phyloP scores from a whole-genome alignment of 2,329 filamentous ascomycete species.

The Grosmannia clavigera region DNA sequence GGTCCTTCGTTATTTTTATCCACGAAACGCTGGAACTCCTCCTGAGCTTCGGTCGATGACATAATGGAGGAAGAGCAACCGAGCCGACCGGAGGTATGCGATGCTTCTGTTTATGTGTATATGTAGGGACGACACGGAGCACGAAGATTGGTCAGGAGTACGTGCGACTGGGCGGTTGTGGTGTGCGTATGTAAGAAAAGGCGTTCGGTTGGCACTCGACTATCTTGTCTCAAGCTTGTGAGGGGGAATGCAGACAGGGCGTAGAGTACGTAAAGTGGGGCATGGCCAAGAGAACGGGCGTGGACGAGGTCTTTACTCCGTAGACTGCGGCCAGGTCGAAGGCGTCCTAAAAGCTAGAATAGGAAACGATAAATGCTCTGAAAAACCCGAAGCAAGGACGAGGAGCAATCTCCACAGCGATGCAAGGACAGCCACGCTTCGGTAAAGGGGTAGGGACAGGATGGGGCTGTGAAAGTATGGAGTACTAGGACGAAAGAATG shows the following conservation, averaged over 20 bases:
- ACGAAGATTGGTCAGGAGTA: neutral
- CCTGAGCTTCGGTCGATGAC: constrained; percentile 41
- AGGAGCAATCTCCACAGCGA: neutral
- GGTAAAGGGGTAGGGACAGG: neutral
- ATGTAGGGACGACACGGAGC: neutral
- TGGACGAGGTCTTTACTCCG: neutral
- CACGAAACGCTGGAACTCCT: constrained; percentile 54
- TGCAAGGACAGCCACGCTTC: neutral
- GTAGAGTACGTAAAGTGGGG: neutral
- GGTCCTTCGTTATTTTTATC: constrained; percentile 37
- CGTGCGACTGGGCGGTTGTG: neutral
- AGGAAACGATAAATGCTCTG: neutral
- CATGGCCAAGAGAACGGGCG: neutral
- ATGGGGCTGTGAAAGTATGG: neutral
- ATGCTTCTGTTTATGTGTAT: neutral
- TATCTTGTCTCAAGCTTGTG: neutral
- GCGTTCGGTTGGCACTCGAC: neutral
- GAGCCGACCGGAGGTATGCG: neutral
- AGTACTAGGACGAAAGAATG: neutral
- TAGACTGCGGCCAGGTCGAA: neutral
- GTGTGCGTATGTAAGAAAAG: neutral
- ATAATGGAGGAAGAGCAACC: constrained; percentile 25
- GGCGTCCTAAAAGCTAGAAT: neutral
- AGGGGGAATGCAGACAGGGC: neutral
- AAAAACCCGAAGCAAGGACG: neutral